Evolutionary conservation across 139 green algal species (phyloP), one percentile per base, ranked within the genome.

Genomic region (Picocystis salinarum): DNA sequence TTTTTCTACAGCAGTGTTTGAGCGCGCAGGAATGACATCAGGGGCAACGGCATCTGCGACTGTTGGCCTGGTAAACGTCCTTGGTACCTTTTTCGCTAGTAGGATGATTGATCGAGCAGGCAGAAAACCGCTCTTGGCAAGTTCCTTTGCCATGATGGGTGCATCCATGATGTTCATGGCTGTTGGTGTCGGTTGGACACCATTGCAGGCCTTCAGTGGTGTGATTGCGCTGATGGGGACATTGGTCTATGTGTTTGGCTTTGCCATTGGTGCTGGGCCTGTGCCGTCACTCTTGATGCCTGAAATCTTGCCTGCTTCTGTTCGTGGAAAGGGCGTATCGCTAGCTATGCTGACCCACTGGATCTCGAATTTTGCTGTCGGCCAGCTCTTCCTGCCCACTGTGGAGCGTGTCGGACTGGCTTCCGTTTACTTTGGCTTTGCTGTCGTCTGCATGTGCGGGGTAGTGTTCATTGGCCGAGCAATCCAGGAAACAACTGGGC

Each of bases 1-100:
- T 70, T 95, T 91, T 60, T 85, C 69, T 19, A 81, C 69, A 31
- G 62, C 70, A n/a, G 77, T 97, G 7, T 97, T 98, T 64, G 56
- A 54, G 34, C 22, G 83, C 57, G 86, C 82, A 0, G 86, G 86
- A 22, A 67, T 97, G 11, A 39, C 56, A n/a, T 79, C 64, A 10
- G 82, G 61, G n/a, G 72, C 83, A 1, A 59, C 88, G 20, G 87
- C 85, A 22, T 80, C 55, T 33, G 82, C 79, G 2, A 80, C 76
- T 0, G 81, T 96, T 25, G 83, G 83, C 27, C 57, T 65, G 24
- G 71, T 69, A 25, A 97, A 97, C 52, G 75, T 96, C 18, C 15
- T 81, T 11, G 85, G 75, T 34, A 89, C 80, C 3, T 28, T 91
- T 4, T 46, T 88, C 3, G 79, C 82, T 0, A 74, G 67, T 0